Percentiles rank a stretch among this genome's conserved stretches.
Evolutionary conservation across 1,284 basidiomycete genomes (phyloP).

Genomic region (Termitomyces sp.): DNA sequence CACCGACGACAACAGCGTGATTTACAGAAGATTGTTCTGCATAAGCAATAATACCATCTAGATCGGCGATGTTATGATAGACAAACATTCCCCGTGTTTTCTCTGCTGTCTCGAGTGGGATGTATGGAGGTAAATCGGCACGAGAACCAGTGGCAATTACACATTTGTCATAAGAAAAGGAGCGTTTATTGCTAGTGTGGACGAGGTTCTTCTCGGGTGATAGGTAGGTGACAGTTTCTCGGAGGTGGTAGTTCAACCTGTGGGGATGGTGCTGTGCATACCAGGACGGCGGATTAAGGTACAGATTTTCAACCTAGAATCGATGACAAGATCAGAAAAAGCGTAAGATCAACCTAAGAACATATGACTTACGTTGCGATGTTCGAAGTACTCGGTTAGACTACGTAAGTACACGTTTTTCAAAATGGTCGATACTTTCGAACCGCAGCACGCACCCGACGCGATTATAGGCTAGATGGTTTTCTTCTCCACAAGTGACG

Average conservation of each 20-base stretch:
- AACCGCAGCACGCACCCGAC: conserved; percentile 20
- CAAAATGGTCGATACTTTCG: background rate
- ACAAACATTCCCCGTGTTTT: conserved; percentile 58
- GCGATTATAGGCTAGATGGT: conserved; percentile 31
- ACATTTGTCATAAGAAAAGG: conserved; percentile 56
- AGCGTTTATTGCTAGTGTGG: conserved; percentile 41
- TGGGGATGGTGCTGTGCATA: conserved; percentile 55
- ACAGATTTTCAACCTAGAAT: conserved; percentile 54
- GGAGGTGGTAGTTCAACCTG: conserved; percentile 48
- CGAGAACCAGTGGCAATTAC: conserved; percentile 72
- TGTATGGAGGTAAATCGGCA: conserved; percentile 63
- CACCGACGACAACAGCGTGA: conserved; percentile 54
- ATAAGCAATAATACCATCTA: conserved; percentile 51
- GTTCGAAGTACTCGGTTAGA: conserved; percentile 6
- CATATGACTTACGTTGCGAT: conserved; percentile 2
- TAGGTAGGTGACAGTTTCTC: conserved; percentile 50
- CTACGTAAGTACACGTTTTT: background rate
- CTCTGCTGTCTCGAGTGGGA: conserved; percentile 37
- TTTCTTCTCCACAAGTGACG: conserved; percentile 58
- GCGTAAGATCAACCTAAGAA: too few relatives aligned
- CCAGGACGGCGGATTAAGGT: conserved; percentile 58
- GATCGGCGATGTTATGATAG: conserved; percentile 68
- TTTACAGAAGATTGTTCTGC: conserved; percentile 2
- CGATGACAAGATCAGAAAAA: too few relatives aligned
- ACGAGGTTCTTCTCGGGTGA: conserved; percentile 42